phyloP scores from a whole-genome alignment of 2,329 filamentous ascomycete genomes.

The Pseudogymnoascus destructans region DNA sequence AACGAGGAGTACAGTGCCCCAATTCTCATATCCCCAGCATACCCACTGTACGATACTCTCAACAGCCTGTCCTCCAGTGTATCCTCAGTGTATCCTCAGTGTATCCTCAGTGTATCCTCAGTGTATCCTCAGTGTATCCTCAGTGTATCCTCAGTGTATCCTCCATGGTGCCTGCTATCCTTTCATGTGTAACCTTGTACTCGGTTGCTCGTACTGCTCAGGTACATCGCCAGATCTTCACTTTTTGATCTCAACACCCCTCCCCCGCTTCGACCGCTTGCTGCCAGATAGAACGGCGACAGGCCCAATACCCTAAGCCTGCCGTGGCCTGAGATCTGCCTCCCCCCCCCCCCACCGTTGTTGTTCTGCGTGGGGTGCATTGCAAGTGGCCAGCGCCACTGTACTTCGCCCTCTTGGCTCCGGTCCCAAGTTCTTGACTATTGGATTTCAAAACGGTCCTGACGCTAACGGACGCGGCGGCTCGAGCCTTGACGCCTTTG shows the following conservation, averaged over 20 bases:
- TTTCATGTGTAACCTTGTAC: background rate
- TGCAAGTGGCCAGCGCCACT: background rate
- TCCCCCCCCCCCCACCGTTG: background rate
- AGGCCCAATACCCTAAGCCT: background rate
- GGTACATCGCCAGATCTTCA: background rate
- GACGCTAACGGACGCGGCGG: background rate
- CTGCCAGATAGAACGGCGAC: background rate
- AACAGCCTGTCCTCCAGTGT: background rate
- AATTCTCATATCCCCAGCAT: background rate
- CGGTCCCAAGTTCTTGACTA: background rate
- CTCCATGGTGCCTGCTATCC: too few relatives aligned
- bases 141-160: too few relatives aligned
- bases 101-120: background rate
- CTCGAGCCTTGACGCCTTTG: slow-evolving; percentile 3
- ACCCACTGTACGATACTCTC: background rate
- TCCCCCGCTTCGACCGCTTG: background rate
- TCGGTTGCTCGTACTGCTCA: background rate
- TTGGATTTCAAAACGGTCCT: background rate
- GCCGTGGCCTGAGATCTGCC: slow-evolving; percentile 1
- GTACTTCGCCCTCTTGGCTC: background rate
- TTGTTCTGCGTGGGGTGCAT: slow-evolving; percentile 1
- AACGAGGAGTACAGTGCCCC: background rate
- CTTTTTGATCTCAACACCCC: background rate
- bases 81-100: too few relatives aligned
- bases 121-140: background rate